phyloP scores from a whole-genome alignment of 2,329 filamentous ascomycete genomes.

The Colletotrichum coccodes region DNA sequence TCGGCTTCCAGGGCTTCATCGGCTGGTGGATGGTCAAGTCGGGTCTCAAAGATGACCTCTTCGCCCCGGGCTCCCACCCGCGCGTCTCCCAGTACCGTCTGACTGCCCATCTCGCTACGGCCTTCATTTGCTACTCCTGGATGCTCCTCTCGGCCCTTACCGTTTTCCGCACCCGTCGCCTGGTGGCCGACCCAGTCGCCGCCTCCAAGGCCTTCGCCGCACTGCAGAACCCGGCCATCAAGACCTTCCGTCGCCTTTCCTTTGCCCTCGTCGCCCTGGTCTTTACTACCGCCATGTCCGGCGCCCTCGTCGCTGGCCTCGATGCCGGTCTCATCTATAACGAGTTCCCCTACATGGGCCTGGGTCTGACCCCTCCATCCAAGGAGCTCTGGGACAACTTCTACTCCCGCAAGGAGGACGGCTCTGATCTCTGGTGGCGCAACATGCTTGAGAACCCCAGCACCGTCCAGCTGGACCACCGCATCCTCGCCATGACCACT shows the following conservation, averaged over 20 bases:
- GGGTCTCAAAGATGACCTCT: conserved; percentile 93
- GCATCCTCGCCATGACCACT: conserved; percentile 89
- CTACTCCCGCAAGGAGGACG: conserved; percentile 83
- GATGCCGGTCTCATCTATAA: conserved; percentile 99
- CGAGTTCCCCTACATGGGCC: conserved; percentile 96
- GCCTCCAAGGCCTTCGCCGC: conserved; percentile 69
- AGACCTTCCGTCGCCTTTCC: conserved; percentile 78
- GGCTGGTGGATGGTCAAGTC: conserved; percentile 99
- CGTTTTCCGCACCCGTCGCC: conserved; percentile 80
- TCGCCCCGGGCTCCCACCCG: conserved; percentile 89
- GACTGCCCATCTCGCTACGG: conserved; percentile 87
- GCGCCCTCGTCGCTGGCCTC: conserved; percentile 91
- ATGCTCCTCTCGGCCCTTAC: conserved; percentile 92
- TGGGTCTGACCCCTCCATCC: conserved; percentile 81
- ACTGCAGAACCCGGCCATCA: conserved; percentile 75
- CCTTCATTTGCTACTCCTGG: conserved; percentile 91
- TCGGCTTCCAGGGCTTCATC: conserved; percentile 93
- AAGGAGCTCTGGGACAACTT: conserved; percentile 86
- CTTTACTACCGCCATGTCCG: conserved; percentile 92
- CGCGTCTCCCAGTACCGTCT: conserved; percentile 95
- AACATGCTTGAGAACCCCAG: conserved; percentile 98
- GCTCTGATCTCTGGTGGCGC: conserved; percentile 91
- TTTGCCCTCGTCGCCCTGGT: conserved; percentile 78
- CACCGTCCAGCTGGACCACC: conserved; percentile 94
- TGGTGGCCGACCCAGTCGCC: conserved; percentile 74